These are phyloP conservation scores for Fusarium virguliforme DNA, from an alignment of 2,329 filamentous ascomycete genomes.

Conservation along the genomic window DNA sequence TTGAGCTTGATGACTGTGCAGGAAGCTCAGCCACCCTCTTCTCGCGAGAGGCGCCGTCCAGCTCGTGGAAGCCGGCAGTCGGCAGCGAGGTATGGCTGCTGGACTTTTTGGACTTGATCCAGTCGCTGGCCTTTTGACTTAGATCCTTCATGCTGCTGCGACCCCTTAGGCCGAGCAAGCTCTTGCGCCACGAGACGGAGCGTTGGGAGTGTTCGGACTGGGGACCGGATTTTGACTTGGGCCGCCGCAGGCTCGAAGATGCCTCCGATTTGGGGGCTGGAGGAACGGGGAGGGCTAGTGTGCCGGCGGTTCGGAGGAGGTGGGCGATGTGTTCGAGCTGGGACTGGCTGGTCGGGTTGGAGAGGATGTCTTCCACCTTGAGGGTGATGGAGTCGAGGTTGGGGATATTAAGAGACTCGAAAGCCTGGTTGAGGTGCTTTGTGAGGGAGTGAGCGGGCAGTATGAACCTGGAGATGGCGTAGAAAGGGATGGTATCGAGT, in stretches of 20 bases:
- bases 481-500: slow-evolving; percentile 65
- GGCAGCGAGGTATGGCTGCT: background rate
- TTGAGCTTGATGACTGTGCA: background rate
- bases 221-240: slow-evolving; percentile 18
- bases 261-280: slow-evolving; percentile 17
- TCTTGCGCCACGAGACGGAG: slow-evolving; percentile 38
- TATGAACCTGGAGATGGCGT: slow-evolving; percentile 66
- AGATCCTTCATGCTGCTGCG: slow-evolving; percentile 49
- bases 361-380: slow-evolving; percentile 66
- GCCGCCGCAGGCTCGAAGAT: slow-evolving; percentile 5
- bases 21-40: background rate
- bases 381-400: slow-evolving; percentile 60
- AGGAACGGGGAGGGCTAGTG: slow-evolving; percentile 34
- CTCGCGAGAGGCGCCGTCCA: background rate
- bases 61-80: background rate
- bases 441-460: slow-evolving; percentile 66
- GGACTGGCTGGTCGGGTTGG: slow-evolving; percentile 65
- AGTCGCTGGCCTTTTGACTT: slow-evolving; percentile 48
- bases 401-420: slow-evolving; percentile 57
- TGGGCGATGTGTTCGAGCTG: slow-evolving; percentile 63
- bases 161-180: slow-evolving; percentile 43
- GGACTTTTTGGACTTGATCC: slow-evolving; percentile 49
- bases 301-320: slow-evolving; percentile 47
- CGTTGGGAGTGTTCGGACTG: background rate
- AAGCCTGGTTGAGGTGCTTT: slow-evolving; percentile 61